A percentile compares a stretch with the other conserved stretches of the same genome.
phyloP scores from a whole-genome alignment of 2,329 filamentous ascomycete genomes.

The Clathrospora elynae region DNA sequence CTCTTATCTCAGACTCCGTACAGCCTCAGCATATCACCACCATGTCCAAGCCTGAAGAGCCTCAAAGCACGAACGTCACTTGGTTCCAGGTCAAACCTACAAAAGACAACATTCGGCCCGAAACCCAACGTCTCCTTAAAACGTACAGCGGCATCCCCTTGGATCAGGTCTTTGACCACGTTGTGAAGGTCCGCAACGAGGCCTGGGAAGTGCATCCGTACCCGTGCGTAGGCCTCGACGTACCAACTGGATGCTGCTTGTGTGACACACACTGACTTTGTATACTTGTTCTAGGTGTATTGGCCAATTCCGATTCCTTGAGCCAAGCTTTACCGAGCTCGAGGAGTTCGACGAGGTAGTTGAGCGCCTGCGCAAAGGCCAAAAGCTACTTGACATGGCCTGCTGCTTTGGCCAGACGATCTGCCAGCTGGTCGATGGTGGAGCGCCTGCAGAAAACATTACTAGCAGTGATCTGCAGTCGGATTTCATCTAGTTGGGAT shows the following conservation, averaged over 20 bases:
- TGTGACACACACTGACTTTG: no score
- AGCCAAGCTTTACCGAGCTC: slow-evolving; percentile 29
- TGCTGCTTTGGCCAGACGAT: slow-evolving; percentile 55
- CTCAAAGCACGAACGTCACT: slow-evolving; percentile 4
- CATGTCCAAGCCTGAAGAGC: slow-evolving; percentile 9
- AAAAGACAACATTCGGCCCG: slow-evolving; percentile 27
- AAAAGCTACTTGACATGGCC: slow-evolving; percentile 49
- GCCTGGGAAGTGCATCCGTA: slow-evolving; percentile 38
- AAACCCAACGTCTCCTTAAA: slow-evolving; percentile 42
- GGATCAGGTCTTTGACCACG: slow-evolving; percentile 40
- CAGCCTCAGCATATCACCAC: neutral
- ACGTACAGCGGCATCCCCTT: slow-evolving; percentile 45
- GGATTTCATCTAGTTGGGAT: slow-evolving; percentile 61
- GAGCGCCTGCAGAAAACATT: slow-evolving; percentile 48
- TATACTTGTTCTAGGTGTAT: no score
- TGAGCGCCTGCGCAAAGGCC: slow-evolving; percentile 31
- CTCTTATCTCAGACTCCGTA: neutral
- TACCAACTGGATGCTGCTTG: no score
- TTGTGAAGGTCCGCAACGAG: slow-evolving; percentile 34
- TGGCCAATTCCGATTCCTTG: slow-evolving; percentile 41
- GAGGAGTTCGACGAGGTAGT: slow-evolving; percentile 35
- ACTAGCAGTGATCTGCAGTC: slow-evolving; percentile 48
- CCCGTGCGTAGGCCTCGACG: no score
- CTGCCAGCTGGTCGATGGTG: slow-evolving; percentile 48
- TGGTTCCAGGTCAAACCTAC: slow-evolving; percentile 38